phyloP scores from a whole-genome alignment of 108 stramenopile genomes.

The Cyclotella choctawhatcheeana region DNA sequence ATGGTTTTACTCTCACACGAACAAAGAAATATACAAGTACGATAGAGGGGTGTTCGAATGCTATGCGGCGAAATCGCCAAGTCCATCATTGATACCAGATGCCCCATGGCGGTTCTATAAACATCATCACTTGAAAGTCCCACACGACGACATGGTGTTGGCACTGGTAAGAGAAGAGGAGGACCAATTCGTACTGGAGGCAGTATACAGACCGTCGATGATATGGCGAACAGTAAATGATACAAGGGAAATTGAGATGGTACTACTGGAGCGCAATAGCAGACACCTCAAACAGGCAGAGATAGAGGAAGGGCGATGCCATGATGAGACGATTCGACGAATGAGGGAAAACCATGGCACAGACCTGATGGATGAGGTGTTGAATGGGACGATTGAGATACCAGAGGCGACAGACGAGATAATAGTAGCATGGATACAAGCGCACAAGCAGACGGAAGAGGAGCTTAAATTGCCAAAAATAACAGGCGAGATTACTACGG shows the following conservation, averaged over 20 bases:
- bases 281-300: conserved; percentile 13
- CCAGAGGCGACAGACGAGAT: neutral
- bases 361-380: neutral
- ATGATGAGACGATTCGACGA: neutral
- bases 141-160: neutral
- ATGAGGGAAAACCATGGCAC: neutral
- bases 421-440: neutral
- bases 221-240: conserved; percentile 5
- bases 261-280: conserved; percentile 3
- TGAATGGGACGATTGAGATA: neutral
- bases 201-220: neutral
- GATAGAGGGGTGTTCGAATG: conserved; percentile 12
- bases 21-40: conserved; percentile 11
- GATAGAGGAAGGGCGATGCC: neutral
- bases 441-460: neutral
- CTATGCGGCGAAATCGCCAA: neutral
- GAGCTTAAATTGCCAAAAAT: neutral
- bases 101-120: neutral
- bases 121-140: conserved; percentile 14
- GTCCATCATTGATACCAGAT: neutral
- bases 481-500: conserved; percentile 4
- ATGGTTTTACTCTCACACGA: conserved; percentile 9
- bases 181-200: neutral
- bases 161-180: neutral
- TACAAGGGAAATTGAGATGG: conserved; percentile 1